Conservation (phyloP, 768 basidiomycete genomes). For the Boletus pseudopeckii region DNA sequence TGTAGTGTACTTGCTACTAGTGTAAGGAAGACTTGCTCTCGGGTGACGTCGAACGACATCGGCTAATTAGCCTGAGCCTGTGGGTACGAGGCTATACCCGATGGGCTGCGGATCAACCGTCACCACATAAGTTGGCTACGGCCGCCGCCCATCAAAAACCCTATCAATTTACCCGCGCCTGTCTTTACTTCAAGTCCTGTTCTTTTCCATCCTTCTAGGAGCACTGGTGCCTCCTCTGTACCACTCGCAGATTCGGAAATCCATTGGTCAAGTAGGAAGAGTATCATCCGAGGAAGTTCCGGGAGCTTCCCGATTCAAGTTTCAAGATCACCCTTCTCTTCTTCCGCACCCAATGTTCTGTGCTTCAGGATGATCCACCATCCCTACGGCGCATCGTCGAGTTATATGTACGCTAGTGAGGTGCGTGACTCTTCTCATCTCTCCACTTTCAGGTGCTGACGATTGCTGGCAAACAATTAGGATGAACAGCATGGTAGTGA, state of each 20-base stretch:
- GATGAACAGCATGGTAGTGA: not conserved
- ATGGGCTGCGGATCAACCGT: constrained; percentile 10
- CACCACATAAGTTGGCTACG: not conserved
- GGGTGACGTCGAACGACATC: not conserved
- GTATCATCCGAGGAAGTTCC: not conserved
- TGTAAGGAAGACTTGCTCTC: too few species aligned
- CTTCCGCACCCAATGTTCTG: constrained; percentile 17
- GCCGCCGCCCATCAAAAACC: not conserved
- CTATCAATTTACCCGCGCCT: constrained; percentile 1
- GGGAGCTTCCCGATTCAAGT: not conserved
- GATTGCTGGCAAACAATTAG: constrained; percentile 3
- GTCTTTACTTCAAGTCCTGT: not conserved
- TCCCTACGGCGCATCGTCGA: constrained; percentile 28
- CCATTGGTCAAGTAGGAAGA: not conserved
- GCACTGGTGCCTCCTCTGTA: not conserved
- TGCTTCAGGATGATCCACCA: constrained; percentile 28
- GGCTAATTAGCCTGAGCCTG: not conserved
- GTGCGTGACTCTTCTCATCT: constrained; percentile 9
- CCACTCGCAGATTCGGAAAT: constrained; percentile 3
- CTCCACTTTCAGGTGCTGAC: not conserved
- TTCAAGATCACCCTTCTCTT: not conserved
- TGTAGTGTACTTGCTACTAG: too few species aligned
- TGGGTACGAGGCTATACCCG: not conserved
- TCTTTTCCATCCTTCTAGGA: not conserved
- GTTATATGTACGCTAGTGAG: constrained; percentile 24